Evolutionary conservation across 1,284 basidiomycete species (phyloP).

Genomic region (Inonotus hispidus): DNA sequence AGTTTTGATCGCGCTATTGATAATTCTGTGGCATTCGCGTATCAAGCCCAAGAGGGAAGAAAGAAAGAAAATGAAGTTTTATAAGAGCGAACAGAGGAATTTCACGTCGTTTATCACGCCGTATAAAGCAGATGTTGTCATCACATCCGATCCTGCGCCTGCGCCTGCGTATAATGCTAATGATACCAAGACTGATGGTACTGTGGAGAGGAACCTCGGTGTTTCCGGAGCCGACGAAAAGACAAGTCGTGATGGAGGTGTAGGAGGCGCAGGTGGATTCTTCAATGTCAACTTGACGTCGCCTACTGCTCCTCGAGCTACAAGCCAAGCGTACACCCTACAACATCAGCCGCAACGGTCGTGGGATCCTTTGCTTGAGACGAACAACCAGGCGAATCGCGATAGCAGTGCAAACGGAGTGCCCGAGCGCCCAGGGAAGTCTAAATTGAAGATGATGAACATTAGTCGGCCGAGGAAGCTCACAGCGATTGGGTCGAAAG

Average conservation of each 20-base stretch:
- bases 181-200: neutral
- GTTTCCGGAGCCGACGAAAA: conserved; percentile 19
- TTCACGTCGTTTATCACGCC: conserved; percentile 37
- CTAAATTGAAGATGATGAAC: conserved; percentile 26
- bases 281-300: conserved; percentile 36
- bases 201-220: conserved; percentile 24
- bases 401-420: conserved; percentile 23
- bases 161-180: conserved; percentile 28
- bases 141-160: conserved; percentile 15
- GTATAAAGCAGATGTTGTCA: conserved; percentile 25
- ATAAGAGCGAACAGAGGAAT: conserved; percentile 42
- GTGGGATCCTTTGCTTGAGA: conserved; percentile 47
- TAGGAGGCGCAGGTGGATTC: conserved; percentile 27
- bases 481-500: conserved; percentile 39
- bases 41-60: conserved; percentile 42
- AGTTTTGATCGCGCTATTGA: conserved; percentile 61
- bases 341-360: conserved; percentile 35
- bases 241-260: conserved; percentile 24
- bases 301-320: conserved; percentile 23
- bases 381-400: neutral
- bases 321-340: neutral
- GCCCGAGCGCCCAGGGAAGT: neutral
- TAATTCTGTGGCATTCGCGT: conserved; percentile 66
- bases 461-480: conserved; percentile 34
- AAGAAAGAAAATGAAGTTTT: conserved; percentile 43